Percentiles rank a stretch among this genome's conserved stretches.
phyloP scores from a whole-genome alignment of 345 rosid species.

The Geranium brycei region DNA sequence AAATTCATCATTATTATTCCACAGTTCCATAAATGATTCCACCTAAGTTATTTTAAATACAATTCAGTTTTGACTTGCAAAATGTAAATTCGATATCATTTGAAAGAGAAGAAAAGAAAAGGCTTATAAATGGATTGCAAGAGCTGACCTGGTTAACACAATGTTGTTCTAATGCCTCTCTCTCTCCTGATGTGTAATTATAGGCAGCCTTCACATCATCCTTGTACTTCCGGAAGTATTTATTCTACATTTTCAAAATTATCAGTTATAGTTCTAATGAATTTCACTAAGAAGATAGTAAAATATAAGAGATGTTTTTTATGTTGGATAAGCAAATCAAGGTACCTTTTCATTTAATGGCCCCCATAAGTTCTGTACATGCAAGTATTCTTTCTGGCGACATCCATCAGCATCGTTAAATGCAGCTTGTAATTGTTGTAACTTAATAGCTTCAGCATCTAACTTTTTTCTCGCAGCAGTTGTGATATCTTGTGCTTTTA shows the following conservation, averaged over 20 bases:
- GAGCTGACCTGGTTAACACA: slow-evolving; percentile 53
- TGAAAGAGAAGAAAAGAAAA: not conserved
- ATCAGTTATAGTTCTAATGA: not conserved
- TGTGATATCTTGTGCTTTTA: slow-evolving; percentile 44
- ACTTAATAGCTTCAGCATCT: slow-evolving; percentile 30
- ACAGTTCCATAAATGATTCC: slow-evolving; percentile 49
- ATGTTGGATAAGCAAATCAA: not conserved
- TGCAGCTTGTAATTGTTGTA: slow-evolving; percentile 28
- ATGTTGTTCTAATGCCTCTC: slow-evolving; percentile 39
- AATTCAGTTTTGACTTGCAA: slow-evolving; percentile 12
- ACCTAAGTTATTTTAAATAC: slow-evolving; percentile 27
- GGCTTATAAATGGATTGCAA: slow-evolving; percentile 2
- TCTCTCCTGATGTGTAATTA: slow-evolving; percentile 42
- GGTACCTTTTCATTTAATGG: slow-evolving; percentile 53
- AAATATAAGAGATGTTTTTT: not conserved
- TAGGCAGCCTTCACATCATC: slow-evolving; percentile 43
- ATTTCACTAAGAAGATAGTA: not conserved
- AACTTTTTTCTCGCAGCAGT: slow-evolving; percentile 42
- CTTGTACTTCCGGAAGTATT: slow-evolving; percentile 41
- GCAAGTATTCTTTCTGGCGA: slow-evolving; percentile 63
- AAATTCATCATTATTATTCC: slow-evolving; percentile 55
- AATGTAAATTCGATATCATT: not conserved
- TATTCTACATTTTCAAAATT: slow-evolving; percentile 35
- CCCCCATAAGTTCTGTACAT: slow-evolving; percentile 40
- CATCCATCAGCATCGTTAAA: slow-evolving; percentile 49